Evolutionary conservation across 2,329 filamentous ascomycete species (phyloP), one percentile per base, ranked within the genome.

Genomic region (Penicillium sclerotiorum): DNA sequence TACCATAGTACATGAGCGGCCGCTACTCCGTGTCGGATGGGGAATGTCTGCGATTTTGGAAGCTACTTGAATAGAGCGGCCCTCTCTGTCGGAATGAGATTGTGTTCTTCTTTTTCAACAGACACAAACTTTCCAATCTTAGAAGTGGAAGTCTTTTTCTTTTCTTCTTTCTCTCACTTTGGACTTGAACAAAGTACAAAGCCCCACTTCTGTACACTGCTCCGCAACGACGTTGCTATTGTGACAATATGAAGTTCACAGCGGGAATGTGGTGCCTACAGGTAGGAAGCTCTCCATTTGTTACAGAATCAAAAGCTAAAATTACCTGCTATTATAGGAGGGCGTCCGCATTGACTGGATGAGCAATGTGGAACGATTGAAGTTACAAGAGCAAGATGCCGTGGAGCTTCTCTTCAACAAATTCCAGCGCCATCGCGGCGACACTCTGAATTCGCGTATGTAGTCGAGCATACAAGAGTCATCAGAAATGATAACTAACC

Each of bases 301-400:
- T 5, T 23, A 7, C 5, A 20, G 9, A 38, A 35, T 7, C 5
- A 33, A 22, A 22, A 33, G 9, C 8, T 33, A 22, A 43, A 13
- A 27, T 43, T 50, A 39, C 50, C 27, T 13, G 6, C 18, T 23
- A 5, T 2, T 49, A 32, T 47, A 71, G 68, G 68, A 72, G 38
- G 69, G 69, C 42, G 59, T 71, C 37, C 58, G 50, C 13, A 67
- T 73, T 49, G 70, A 73, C 45, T 73, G 71, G 71, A 73, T 73
- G 70, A 68, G 64, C 57, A 71, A 73, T 56, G 68, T 73, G 28
- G 71, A 73, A 52, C 58, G 70, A 53, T 36, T 67, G 15, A 54
- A 50, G 15, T 44, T 68, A 20, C 55, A 68, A 36, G 33, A 36
- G 33, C 56, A 66, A 13, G 63, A 69, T 38, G 57, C 63, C 2